A percentile compares a stretch with the other conserved stretches of the same genome.
Evolutionary conservation across 495 filamentous ascomycete genomes (phyloP).

Genomic region (Pseudoneurospora amorphoporcata): DNA sequence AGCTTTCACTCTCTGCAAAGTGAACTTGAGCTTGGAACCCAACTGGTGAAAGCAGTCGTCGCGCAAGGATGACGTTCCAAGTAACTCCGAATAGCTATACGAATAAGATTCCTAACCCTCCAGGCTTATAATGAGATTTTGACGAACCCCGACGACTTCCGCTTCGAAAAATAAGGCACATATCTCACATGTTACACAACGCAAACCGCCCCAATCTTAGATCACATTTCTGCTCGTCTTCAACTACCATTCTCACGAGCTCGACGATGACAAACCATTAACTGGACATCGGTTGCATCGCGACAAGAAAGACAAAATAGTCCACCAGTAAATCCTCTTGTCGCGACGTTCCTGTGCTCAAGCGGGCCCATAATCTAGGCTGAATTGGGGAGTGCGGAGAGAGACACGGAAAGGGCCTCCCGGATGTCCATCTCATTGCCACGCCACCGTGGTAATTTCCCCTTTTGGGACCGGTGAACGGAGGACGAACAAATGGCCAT

Average conservation of each 20-base stretch:
- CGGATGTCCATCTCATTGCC: background rate
- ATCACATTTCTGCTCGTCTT: background rate
- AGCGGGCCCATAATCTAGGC: background rate
- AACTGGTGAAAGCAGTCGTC: background rate
- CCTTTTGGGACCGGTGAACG: background rate
- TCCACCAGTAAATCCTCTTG: background rate
- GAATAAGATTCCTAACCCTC: background rate
- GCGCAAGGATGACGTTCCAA: too few relatives aligned
- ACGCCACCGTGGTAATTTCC: background rate
- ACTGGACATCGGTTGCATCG: background rate
- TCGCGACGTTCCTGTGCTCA: background rate
- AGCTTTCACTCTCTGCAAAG: background rate
- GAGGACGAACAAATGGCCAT: background rate
- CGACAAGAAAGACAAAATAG: background rate
- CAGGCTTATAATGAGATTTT: background rate
- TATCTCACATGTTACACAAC: background rate
- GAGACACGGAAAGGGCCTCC: background rate
- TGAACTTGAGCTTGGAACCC: background rate
- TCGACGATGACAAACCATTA: background rate
- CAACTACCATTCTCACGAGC: background rate
- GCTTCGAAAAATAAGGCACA: background rate
- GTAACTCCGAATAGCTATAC: background rate
- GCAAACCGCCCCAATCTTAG: background rate
- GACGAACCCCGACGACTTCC: fast-evolving
- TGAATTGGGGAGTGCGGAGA: background rate